These are phyloP conservation scores for Fusarium mexicanum DNA, from an alignment of 2,329 filamentous ascomycete genomes.

Conservation along the genomic window DNA sequence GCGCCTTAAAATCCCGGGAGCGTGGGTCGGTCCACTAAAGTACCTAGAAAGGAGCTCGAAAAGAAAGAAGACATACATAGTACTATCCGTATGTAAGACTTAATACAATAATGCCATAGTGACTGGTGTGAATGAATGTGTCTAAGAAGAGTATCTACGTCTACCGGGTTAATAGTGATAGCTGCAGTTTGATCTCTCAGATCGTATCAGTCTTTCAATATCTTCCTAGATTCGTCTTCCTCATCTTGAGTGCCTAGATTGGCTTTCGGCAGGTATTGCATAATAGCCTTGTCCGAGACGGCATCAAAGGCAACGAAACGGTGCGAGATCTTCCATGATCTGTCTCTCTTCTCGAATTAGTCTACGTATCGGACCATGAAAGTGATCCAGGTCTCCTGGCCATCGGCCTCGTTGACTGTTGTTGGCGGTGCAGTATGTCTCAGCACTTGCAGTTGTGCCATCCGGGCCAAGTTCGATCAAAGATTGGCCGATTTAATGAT, in stretches of 20 bases:
- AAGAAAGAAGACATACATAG: neutral
- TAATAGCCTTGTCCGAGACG: neutral
- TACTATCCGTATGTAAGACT: neutral
- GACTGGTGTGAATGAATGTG: neutral
- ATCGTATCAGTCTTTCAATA: neutral
- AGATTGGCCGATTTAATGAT: neutral
- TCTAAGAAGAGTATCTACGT: neutral
- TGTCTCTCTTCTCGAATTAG: neutral
- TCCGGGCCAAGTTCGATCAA: neutral
- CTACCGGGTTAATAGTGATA: neutral
- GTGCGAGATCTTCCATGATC: neutral
- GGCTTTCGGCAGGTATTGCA: neutral
- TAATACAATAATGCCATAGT: neutral
- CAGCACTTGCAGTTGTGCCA: neutral
- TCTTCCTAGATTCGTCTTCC: neutral
- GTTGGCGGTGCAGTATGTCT: neutral
- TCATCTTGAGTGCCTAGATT: neutral
- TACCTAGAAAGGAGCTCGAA: neutral
- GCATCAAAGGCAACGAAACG: neutral
- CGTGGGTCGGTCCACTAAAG: constrained; percentile 27
- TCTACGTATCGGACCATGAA: neutral
- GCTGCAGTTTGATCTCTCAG: neutral
- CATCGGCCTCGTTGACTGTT: neutral
- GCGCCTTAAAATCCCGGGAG: constrained; percentile 1
- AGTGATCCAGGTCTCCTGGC: neutral